Percentiles rank a stretch among this genome's conserved stretches.
Evolutionary conservation across 139 green algal genomes (phyloP).

Genomic region (Nannochloris sp.): DNA sequence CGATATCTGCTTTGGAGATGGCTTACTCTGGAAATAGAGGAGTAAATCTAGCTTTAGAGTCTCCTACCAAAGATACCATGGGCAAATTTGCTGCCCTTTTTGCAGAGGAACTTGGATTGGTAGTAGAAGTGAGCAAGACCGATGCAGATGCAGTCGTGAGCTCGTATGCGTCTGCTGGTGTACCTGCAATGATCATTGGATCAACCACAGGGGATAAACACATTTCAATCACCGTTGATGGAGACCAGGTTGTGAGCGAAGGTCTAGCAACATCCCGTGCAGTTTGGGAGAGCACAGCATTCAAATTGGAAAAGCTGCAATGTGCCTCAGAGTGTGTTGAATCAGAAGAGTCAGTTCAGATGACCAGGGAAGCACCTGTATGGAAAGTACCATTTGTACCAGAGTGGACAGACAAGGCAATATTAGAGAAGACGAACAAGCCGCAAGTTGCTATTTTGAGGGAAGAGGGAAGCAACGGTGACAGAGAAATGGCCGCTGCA

Average conservation of each 20-base stretch:
- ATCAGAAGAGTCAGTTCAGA: constrained; percentile 57
- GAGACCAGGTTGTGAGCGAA: constrained; percentile 27
- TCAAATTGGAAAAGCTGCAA: constrained; percentile 85
- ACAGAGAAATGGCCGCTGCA: constrained; percentile 94
- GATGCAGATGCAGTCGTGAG: constrained; percentile 46
- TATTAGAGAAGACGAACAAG: constrained; percentile 16
- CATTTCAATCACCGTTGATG: constrained; percentile 54
- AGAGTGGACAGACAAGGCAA: constrained; percentile 47
- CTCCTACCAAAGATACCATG: constrained; percentile 11
- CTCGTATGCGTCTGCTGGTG: constrained; percentile 57
- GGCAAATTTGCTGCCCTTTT: constrained; percentile 66
- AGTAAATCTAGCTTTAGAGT: constrained; percentile 27
- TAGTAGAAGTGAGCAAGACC: constrained; percentile 76
- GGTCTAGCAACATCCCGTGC: constrained; percentile 58
- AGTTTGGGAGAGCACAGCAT: constrained; percentile 90
- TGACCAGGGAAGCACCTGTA: constrained; percentile 38
- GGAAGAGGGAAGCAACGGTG: constrained; percentile 95
- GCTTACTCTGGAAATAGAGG: constrained; percentile 80
- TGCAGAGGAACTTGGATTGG: constrained; percentile 91
- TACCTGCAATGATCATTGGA: constrained; percentile 63
- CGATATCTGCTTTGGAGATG: constrained; percentile 86
- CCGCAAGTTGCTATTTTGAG: constrained; percentile 81
- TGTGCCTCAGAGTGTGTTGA: constrained; percentile 68
- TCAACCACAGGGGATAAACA: constrained; percentile 8
- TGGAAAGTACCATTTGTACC: constrained; percentile 83